A percentile compares a stretch with the other conserved stretches of the same genome.
phyloP scores from a whole-genome alignment of 1,139 yeast species.

The Pneumocystis oryctolagi region DNA sequence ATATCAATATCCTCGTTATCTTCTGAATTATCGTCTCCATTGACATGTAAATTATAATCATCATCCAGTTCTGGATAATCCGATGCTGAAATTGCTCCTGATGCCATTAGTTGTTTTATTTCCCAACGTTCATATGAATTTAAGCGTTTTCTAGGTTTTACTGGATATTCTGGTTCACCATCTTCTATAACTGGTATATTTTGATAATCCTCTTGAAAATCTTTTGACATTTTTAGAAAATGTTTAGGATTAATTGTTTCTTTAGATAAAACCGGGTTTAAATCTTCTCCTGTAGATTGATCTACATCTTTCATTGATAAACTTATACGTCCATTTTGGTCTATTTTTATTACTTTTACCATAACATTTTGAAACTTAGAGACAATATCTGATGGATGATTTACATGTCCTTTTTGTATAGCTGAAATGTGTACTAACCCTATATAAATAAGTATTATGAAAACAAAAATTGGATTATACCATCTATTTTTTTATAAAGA shows the following conservation, averaged over 20 bases:
- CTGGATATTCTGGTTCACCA: constrained; percentile 3
- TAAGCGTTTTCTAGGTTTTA: constrained; percentile 31
- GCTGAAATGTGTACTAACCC: constrained; percentile 75
- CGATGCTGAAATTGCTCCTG: constrained; percentile 56
- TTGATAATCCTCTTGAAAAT: constrained; percentile 4
- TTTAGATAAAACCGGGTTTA: constrained; percentile 9
- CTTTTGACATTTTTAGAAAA: constrained; percentile 8
- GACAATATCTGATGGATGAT: constrained; percentile 46
- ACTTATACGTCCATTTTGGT: constrained; percentile 31
- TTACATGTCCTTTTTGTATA: constrained; percentile 36
- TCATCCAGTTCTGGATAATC: constrained; percentile 60
- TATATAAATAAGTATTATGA: background rate
- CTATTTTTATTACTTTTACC: constrained; percentile 43
- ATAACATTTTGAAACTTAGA: constrained; percentile 45
- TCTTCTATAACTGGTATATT: constrained; percentile 6
- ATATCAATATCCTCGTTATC: constrained; percentile 52
- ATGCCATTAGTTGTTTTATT: constrained; percentile 60
- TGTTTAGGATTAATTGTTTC: constrained; percentile 2
- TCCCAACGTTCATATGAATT: constrained; percentile 92
- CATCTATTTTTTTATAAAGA: constrained; percentile 25
- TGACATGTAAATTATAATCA: constrained; percentile 27
- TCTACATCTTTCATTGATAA: constrained; percentile 64
- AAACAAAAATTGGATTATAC: background rate
- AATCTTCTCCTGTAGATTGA: constrained; percentile 47
- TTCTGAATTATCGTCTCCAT: constrained; percentile 25